Base-by-base conservation (phyloP, 257 asterid species). In the Parsonsia alboflavescens region DNA sequence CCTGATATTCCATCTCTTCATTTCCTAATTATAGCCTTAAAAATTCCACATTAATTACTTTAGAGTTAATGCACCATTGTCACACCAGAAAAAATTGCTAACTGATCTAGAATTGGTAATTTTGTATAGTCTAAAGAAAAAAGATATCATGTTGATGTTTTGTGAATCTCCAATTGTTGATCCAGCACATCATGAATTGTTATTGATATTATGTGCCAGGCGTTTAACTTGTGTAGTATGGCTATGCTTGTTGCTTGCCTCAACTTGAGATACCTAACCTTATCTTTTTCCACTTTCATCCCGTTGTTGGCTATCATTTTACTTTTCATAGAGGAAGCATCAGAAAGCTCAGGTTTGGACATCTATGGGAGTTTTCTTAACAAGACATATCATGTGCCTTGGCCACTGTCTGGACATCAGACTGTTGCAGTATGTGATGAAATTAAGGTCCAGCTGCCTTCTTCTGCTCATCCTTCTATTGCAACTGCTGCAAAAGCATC, bases 251-350 rank as follows among this genome's bases (percentile, higher is more conserved):
- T 2, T 6, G 53, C 11, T 41, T 67, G 42, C 7, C 52, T 28
- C 54, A 45, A 24, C 11, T 52, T 50, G 33, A 50, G 36, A 24
- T 77, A 42, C 10, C 63, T 36, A 49, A 22, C 44, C 16, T 71
- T 22, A 11, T 41, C 22, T 63, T 48, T 64, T 19, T 30, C 21
- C 33, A 71, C 7, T 41, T 71, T 66, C 72, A 76, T 44, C 48
- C 36, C 54, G 28, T 48, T 63, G 62, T 41, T 70, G 19, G 59
- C 39, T 7, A 56, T 56, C 71, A 77, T 39, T 75, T 77, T 71
- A 50, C 30, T 76, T 87, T 46, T 79, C 85, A 79, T 88, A 89
- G 98, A 92, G 77, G 91, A 81, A 78, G 92, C 84, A 77, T 88
- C 85, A 75, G 87, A 84, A 78, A 84, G 87, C 81, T 78, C 86